Evolutionary conservation across 768 basidiomycete species (phyloP).

Genomic region (Lentinula lateritia): DNA sequence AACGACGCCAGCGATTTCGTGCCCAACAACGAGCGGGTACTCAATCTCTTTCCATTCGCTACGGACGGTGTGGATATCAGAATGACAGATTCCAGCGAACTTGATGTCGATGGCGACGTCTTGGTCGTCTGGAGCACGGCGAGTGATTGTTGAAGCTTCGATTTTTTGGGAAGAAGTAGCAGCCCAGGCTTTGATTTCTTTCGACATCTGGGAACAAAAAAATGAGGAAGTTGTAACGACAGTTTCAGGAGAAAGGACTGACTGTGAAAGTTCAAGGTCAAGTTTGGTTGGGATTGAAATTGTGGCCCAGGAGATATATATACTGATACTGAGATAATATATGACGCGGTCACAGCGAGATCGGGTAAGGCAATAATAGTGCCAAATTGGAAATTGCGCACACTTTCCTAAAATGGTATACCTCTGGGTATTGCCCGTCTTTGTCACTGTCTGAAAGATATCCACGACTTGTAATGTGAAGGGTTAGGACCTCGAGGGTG

Average conservation of each 20-base stretch:
- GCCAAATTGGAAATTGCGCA: no score
- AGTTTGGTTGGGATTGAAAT: not conserved
- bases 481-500: no score
- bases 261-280: not conserved
- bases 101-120: conserved; percentile 55
- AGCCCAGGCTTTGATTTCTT: not conserved
- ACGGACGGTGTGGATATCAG: conserved; percentile 40
- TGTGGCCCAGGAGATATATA: no score
- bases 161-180: not conserved
- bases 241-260: not conserved
- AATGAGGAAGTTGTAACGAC: not conserved
- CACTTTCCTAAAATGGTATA: no score
- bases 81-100: conserved; percentile 46
- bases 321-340: no score
- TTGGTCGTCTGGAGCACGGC: conserved; percentile 30
- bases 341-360: no score
- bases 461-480: no score
- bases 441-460: no score
- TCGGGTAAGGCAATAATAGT: no score
- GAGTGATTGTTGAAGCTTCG: not conserved
- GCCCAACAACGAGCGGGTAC: conserved; percentile 35
- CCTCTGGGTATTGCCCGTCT: no score
- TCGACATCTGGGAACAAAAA: not conserved
- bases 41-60: conserved; percentile 26
- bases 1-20: conserved; percentile 53